These are phyloP conservation scores for Parathielavia hyrcaniae DNA, from an alignment of 495 filamentous ascomycete genomes.

Conservation along the genomic window DNA sequence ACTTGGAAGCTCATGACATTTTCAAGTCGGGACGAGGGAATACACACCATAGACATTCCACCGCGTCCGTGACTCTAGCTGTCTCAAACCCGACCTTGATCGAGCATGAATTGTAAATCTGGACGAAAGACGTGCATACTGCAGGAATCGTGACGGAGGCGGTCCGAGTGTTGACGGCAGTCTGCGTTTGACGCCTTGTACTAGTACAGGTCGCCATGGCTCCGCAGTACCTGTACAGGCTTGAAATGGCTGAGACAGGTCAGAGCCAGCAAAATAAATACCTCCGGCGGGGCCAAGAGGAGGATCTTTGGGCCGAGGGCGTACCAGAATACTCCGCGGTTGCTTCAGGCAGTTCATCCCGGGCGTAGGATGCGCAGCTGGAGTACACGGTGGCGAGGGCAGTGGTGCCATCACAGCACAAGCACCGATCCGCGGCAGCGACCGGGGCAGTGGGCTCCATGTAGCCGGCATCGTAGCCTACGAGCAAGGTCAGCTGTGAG, in stretches of 20 bases:
- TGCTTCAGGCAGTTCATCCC: slow-evolving; percentile 3
- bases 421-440: slow-evolving; percentile 12
- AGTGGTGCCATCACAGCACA: slow-evolving; percentile 22
- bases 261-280: not conserved
- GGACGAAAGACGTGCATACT: slow-evolving; percentile 19
- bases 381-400: slow-evolving; percentile 18
- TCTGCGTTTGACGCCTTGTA: not conserved
- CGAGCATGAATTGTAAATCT: slow-evolving; percentile 17
- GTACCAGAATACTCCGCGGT: slow-evolving; percentile 14
- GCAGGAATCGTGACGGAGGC: not conserved
- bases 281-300: too few relatives aligned
- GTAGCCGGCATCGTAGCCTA: not conserved
- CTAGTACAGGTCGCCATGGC: slow-evolving; percentile 4
- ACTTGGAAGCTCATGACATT: not conserved
- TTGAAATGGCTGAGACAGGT: not conserved
- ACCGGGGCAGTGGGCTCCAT: slow-evolving; percentile 15
- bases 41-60: slow-evolving; percentile 22
- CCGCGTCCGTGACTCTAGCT: not conserved
- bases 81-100: slow-evolving; percentile 1
- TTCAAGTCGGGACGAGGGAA: not conserved
- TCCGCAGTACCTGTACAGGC: not conserved
- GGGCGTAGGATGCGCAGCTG: slow-evolving; percentile 26
- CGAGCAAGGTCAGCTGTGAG: too few relatives aligned
- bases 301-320: not conserved
- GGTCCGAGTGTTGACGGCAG: not conserved